phyloP scores from a whole-genome alignment of 805 yeast genomes.

The Candida insectalens region DNA sequence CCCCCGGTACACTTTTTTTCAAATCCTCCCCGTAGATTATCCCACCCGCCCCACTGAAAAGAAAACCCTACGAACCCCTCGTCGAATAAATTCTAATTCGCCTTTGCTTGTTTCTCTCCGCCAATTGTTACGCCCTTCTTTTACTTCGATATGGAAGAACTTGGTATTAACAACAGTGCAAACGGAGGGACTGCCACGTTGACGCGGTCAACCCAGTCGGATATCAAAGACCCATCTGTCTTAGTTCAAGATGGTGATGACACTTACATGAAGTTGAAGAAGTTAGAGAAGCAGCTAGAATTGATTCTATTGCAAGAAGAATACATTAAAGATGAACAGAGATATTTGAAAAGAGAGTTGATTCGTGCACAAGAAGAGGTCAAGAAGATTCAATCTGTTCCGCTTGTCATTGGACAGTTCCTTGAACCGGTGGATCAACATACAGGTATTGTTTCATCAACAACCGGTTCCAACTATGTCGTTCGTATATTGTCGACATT shows the following conservation, averaged over 20 bases:
- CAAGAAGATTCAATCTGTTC: conserved; percentile 93
- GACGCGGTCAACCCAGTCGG: conserved; percentile 7
- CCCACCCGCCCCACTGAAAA: too few species aligned
- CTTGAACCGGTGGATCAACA: conserved; percentile 95
- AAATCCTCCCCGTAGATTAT: too few species aligned
- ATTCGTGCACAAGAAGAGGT: conserved; percentile 98
- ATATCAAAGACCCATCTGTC: too few species aligned
- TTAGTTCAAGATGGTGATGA: too few species aligned
- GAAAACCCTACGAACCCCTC: too few species aligned
- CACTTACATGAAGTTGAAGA: conserved; percentile 76
- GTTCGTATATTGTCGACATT: conserved; percentile 91
- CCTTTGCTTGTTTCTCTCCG: too few species aligned
- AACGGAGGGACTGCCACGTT: conserved; percentile 4
- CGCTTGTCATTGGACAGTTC: conserved; percentile 96
- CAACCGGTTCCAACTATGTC: conserved; percentile 96
- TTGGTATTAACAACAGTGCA: conserved; percentile 33
- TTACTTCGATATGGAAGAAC: conserved; percentile 44
- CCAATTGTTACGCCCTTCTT: too few species aligned
- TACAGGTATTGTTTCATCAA: conserved; percentile 93
- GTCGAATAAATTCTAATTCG: too few species aligned
- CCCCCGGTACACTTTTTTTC: too few species aligned
- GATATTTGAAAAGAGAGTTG: conserved; percentile 88
- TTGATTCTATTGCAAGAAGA: conserved; percentile 84
- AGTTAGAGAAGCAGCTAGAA: conserved; percentile 84
- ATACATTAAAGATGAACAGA: conserved; percentile 95